phyloP scores from a whole-genome alignment of 163 green algal genomes.

The Scenedesmus sp. region DNA sequence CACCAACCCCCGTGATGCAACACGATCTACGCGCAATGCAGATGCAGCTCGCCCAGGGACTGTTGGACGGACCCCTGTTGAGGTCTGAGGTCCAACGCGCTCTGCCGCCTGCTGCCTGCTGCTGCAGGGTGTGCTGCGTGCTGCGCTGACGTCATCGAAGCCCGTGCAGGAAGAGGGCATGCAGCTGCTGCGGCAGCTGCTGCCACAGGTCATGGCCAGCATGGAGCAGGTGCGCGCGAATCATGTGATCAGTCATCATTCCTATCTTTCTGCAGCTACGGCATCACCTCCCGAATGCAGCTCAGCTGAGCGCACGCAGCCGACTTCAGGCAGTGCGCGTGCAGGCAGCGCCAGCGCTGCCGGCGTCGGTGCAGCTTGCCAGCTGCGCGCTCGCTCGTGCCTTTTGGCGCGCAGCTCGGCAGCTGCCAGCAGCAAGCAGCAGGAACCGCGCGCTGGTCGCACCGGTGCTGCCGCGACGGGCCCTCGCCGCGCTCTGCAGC shows the following conservation, averaged over 20 bases:
- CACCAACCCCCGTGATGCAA: no score
- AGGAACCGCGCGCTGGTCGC: neutral
- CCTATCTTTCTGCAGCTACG: no score
- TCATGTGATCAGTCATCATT: no score
- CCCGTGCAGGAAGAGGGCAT: neutral
- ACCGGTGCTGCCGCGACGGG: no score
- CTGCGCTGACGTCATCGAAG: neutral
- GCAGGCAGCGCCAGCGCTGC: neutral
- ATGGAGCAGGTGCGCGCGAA: neutral
- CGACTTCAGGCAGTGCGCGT: neutral
- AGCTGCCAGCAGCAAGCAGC: neutral
- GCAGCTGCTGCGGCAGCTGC: neutral
- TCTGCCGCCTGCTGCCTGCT: neutral
- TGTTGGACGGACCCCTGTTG: no score
- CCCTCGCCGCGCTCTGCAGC: neutral
- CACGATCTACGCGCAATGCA: no score
- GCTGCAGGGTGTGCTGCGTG: neutral
- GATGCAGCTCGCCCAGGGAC: no score
- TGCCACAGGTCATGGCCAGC: neutral
- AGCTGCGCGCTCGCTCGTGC: neutral
- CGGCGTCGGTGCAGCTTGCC: neutral
- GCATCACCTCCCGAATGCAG: no score
- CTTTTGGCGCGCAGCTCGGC: neutral
- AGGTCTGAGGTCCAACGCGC: neutral
- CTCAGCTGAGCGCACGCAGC: neutral